A percentile compares a stretch with the other conserved stretches of the same genome.
These are phyloP conservation scores for Boletales sp. DNA, from an alignment of 768 basidiomycete species.

Conservation along the genomic window DNA sequence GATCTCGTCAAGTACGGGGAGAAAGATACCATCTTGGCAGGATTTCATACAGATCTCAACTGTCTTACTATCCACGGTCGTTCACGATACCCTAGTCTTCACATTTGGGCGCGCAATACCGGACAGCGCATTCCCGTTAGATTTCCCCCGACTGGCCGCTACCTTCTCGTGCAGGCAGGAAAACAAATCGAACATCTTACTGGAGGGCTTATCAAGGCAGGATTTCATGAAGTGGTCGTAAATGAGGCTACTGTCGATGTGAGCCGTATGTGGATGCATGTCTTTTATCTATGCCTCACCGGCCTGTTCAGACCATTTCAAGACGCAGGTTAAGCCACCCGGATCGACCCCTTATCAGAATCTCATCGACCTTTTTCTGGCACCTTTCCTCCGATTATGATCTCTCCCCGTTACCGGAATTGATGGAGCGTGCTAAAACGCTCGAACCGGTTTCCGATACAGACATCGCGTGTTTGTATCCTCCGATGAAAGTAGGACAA, in stretches of 20 bases:
- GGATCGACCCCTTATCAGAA: conserved; percentile 86
- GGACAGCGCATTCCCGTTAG: conserved; percentile 86
- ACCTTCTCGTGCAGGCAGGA: conserved; percentile 90
- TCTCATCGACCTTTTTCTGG: conserved; percentile 97
- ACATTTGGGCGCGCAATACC: conserved; percentile 94
- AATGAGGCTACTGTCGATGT: conserved; percentile 76
- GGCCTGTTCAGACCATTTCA: conserved; percentile 52
- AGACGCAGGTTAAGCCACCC: conserved; percentile 55
- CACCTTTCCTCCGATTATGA: conserved; percentile 85
- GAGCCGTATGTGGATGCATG: conserved; percentile 13
- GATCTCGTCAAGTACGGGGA: conserved; percentile 77
- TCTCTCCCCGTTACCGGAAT: conserved; percentile 57
- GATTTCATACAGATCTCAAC: conserved; percentile 93
- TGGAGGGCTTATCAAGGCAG: conserved; percentile 85
- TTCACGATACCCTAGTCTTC: conserved; percentile 80
- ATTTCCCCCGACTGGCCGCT: conserved; percentile 76
- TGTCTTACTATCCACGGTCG: conserved; percentile 91
- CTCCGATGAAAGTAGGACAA: conserved; percentile 80
- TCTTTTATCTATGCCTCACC: not conserved
- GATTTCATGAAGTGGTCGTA: conserved; percentile 93
- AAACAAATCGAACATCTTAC: conserved; percentile 90
- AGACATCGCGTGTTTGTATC: conserved; percentile 43
- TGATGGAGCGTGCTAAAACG: conserved; percentile 48
- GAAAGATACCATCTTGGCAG: conserved; percentile 83
- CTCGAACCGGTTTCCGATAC: conserved; percentile 33